Conservation (phyloP, 2,329 filamentous ascomycete species). For the Nemania abortiva region DNA sequence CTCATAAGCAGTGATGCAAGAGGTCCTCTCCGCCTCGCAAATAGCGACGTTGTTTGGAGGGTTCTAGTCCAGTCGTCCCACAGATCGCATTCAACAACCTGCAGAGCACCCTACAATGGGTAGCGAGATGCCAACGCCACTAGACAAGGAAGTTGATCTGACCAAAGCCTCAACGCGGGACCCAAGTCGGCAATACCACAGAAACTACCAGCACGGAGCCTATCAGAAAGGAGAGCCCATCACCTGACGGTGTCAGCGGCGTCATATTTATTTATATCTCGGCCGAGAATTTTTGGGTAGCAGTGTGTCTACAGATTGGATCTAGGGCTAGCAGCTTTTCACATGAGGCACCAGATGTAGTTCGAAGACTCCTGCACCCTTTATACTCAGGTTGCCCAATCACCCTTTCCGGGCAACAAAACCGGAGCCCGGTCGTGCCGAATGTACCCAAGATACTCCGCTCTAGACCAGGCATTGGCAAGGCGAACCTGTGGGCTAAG, state of each 20-base stretch:
- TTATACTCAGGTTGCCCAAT: conserved; percentile 14
- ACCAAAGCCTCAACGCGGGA: conserved; percentile 32
- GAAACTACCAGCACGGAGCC: conserved; percentile 14
- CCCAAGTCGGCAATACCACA: conserved; percentile 27
- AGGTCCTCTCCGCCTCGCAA: not conserved
- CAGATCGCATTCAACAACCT: conserved; percentile 26
- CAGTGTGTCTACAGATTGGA: not conserved
- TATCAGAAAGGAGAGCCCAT: conserved; percentile 27
- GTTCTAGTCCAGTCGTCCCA: conserved; percentile 11
- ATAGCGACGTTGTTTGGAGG: conserved; percentile 7
- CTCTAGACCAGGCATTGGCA: not conserved
- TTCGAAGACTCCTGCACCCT: not conserved
- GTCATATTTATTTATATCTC: conserved; percentile 40
- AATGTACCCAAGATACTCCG: conserved; percentile 5
- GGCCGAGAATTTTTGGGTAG: conserved; percentile 14
- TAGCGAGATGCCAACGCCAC: conserved; percentile 27
- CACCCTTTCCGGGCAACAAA: not conserved
- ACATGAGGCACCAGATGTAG: conserved; percentile 5
- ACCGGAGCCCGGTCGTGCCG: conserved; percentile 27
- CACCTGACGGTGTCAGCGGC: conserved; percentile 31
- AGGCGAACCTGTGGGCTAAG: not conserved
- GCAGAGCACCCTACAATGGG: not conserved
- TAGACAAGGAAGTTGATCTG: conserved; percentile 29
- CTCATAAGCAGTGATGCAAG: not conserved
- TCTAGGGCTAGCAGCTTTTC: conserved; percentile 11